These are phyloP conservation scores for Apiospora marii DNA, from an alignment of 2,329 filamentous ascomycete species.

Conservation along the genomic window DNA sequence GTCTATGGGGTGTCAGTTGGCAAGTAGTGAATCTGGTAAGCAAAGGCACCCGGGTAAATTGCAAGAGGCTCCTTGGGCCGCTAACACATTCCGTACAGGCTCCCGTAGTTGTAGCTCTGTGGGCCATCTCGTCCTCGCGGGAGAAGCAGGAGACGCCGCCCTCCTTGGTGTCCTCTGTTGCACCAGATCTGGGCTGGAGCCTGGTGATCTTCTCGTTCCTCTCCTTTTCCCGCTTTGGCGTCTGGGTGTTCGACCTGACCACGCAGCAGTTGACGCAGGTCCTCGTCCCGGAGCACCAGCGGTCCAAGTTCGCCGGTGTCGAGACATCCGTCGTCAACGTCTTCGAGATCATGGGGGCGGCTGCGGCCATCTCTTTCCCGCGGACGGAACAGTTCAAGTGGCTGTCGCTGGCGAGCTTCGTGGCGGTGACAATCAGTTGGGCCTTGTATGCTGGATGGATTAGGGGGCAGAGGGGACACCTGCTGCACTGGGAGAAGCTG, in stretches of 20 bases:
- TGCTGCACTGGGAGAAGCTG: slow-evolving; percentile 50
- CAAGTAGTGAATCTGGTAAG: slow-evolving; percentile 50
- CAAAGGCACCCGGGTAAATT: background rate
- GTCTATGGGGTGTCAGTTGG: slow-evolving; percentile 51
- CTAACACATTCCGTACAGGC: slow-evolving; percentile 34
- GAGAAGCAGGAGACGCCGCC: slow-evolving; percentile 11
- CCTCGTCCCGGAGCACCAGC: slow-evolving; percentile 41
- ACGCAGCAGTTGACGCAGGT: slow-evolving; percentile 43
- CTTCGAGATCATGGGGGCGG: slow-evolving; percentile 49
- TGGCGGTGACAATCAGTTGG: slow-evolving; percentile 42
- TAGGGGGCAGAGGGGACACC: slow-evolving; percentile 46
- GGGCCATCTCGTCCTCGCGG: slow-evolving; percentile 38
- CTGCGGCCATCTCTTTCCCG: slow-evolving; percentile 46
- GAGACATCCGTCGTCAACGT: slow-evolving; percentile 48
- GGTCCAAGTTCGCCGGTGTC: slow-evolving; percentile 51
- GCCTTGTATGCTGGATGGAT: slow-evolving; percentile 49
- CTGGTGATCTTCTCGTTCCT: slow-evolving; percentile 49
- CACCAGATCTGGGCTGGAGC: slow-evolving; percentile 38
- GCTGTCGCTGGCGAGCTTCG: slow-evolving; percentile 44
- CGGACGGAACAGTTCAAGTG: slow-evolving; percentile 48
- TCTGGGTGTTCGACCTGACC: slow-evolving; percentile 54
- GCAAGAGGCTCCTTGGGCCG: background rate
- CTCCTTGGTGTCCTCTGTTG: background rate
- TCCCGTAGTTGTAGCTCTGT: slow-evolving; percentile 44
- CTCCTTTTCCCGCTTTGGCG: slow-evolving; percentile 51